Evolutionary conservation across 805 yeast species (phyloP), one percentile per base, ranked within the genome.

Genomic region (Wickerhamomyces tratensis): DNA sequence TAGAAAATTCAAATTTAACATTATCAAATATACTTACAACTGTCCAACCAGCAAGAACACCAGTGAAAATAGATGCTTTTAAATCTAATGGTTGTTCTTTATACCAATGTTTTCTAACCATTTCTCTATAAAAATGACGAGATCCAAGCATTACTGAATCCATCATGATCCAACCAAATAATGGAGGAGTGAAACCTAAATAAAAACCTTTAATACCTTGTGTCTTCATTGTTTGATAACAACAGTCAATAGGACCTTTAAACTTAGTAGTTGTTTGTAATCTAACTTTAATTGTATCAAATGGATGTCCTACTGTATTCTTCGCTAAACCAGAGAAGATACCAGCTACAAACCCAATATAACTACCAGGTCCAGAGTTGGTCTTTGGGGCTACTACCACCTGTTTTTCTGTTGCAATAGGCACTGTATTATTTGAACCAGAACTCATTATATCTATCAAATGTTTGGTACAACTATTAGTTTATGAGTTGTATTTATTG

Each of bases 141-240:
- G 93, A 82, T 1, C 96, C 96, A 47, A 88, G 68, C 86, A 88
- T 84, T 40, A 86, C 86, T 5, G 89, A 79, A 57, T 88, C 97
- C 96, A 88, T 88, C 47, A 84, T 62, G 51, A 88, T 86, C 96
- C 96, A 88, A 1, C 96, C 97, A 20, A 86, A 77, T 49, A 88
- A 68, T 1, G 96, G 96, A 5, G 97, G 96, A 0, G 95, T 86
- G 49, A 88, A 86, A 0, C 97, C 97, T 51, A 87, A 78, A 58
- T 86, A 88, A 42, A 88, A 75, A 1, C 95, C 97, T 33, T 71
- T 62, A 6, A 81, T 48, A 5, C 96, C 96, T 58, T 88, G 96
- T 27, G 79, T 75, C 47, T 65, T 67, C 26, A 83, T 56, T 0
- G 96, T 88, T 56, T 83, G 78, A 52, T 68, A 51, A 5, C 85